Evolutionary conservation across 1,284 basidiomycete species (phyloP).

Genomic region (Trichosporon asahii): DNA sequence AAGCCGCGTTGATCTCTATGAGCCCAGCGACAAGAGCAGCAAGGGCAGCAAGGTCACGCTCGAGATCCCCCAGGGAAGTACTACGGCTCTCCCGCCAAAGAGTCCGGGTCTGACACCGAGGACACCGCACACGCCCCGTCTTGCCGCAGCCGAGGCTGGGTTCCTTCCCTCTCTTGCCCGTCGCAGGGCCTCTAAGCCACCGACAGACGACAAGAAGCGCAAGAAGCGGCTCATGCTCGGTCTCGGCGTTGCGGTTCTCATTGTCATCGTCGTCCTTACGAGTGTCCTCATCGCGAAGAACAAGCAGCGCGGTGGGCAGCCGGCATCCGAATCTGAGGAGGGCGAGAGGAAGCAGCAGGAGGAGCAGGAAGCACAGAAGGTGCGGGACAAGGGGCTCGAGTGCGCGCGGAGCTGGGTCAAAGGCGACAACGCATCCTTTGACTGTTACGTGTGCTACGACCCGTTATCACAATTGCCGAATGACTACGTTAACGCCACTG

Average conservation of each 20-base stretch:
- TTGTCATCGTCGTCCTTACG: neutral
- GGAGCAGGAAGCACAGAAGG: neutral
- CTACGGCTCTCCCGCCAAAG: neutral
- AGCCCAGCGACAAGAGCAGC: neutral
- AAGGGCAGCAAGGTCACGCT: neutral
- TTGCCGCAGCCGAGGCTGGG: neutral
- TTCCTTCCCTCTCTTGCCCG: neutral
- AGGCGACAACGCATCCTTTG: conserved; percentile 21
- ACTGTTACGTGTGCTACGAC: conserved; percentile 43
- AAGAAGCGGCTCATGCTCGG: neutral
- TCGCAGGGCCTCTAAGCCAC: neutral
- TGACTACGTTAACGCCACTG: conserved; percentile 40
- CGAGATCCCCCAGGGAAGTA: neutral
- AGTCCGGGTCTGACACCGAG: neutral
- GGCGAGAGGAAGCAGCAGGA: neutral
- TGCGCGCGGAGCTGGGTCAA: neutral
- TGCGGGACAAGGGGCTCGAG: neutral
- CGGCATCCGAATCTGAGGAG: neutral
- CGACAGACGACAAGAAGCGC: neutral
- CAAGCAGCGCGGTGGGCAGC: neutral
- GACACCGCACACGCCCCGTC: neutral
- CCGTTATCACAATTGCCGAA: conserved; percentile 36
- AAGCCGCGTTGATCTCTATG: neutral
- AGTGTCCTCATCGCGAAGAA: neutral
- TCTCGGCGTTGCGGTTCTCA: neutral